These are phyloP conservation scores for Luffa acutangula DNA, from an alignment of 306 rosid species.

Conservation along the genomic window DNA sequence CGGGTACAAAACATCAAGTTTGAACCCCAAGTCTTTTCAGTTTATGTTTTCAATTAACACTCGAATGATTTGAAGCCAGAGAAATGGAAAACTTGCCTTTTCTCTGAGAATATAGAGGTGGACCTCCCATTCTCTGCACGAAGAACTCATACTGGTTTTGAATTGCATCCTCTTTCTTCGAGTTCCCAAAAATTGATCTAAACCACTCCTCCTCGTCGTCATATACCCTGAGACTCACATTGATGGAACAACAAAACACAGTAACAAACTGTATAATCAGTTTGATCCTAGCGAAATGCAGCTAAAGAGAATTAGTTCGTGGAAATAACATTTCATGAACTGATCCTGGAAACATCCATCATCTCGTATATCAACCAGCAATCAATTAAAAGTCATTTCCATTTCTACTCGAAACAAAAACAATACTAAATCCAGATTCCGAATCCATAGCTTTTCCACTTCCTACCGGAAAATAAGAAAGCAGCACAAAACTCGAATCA, in stretches of 20 bases:
- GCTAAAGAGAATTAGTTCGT: not conserved
- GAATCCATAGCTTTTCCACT: not conserved
- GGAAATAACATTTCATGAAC: not conserved
- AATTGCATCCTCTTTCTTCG: constrained; percentile 61
- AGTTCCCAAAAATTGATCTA: constrained; percentile 50
- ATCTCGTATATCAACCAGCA: not conserved
- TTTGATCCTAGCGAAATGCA: not conserved
- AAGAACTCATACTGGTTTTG: constrained; percentile 82
- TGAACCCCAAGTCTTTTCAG: not conserved
- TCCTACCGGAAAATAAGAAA: not conserved
- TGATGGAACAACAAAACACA: not conserved
- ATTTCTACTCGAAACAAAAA: not conserved
- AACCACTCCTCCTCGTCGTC: constrained; percentile 84
- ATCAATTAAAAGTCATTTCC: not conserved
- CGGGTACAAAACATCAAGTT: not conserved
- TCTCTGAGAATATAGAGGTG: constrained; percentile 68
- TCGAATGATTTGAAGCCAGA: not conserved
- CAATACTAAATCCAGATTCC: not conserved
- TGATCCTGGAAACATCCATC: not conserved
- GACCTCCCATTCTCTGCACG: constrained; percentile 86
- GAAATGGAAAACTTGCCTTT: constrained; percentile 35
- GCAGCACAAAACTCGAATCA: not conserved
- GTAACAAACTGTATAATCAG: not conserved
- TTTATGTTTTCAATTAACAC: not conserved
- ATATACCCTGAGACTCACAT: constrained; percentile 39